phyloP scores from a whole-genome alignment of 2,329 filamentous ascomycete genomes.

The Sporothrix pallida region DNA sequence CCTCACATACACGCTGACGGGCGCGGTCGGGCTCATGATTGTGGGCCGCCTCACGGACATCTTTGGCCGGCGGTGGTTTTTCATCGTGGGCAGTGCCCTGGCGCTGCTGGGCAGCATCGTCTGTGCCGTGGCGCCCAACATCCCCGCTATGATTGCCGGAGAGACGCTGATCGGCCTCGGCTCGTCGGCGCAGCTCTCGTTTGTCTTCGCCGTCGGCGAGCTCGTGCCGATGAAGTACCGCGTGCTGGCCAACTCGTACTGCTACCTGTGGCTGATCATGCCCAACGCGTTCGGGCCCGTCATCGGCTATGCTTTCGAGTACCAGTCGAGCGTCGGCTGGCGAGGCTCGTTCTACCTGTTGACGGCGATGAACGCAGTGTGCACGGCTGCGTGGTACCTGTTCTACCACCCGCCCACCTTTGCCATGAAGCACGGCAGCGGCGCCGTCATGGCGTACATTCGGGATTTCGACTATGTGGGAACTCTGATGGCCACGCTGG shows the following conservation, averaged over 20 bases:
- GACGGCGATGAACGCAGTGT: slow-evolving; percentile 42
- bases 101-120: slow-evolving; percentile 48
- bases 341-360: slow-evolving; percentile 44
- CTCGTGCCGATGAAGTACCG: slow-evolving; percentile 49
- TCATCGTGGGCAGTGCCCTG: slow-evolving; percentile 43
- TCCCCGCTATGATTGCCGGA: slow-evolving; percentile 48
- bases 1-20: slow-evolving; percentile 43
- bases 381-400: slow-evolving; percentile 43
- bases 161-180: slow-evolving; percentile 48
- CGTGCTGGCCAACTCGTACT: slow-evolving; percentile 43
- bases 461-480: slow-evolving; percentile 46
- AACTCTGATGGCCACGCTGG: slow-evolving; percentile 42
- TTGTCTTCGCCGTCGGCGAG: slow-evolving; percentile 47
- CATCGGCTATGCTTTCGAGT: slow-evolving; percentile 42
- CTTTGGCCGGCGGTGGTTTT: slow-evolving; percentile 43
- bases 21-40: slow-evolving; percentile 41
- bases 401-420: slow-evolving; percentile 47
- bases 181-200: slow-evolving; percentile 47
- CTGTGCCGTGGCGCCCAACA: slow-evolving; percentile 45
- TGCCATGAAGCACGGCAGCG: slow-evolving; percentile 43
- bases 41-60: slow-evolving; percentile 43
- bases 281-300: slow-evolving; percentile 42
- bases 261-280: slow-evolving; percentile 46
- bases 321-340: slow-evolving; percentile 42
- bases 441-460: slow-evolving; percentile 40